These are phyloP conservation scores for Talaromyces pinophilus DNA, from an alignment of 2,329 filamentous ascomycete genomes.

Conservation along the genomic window DNA sequence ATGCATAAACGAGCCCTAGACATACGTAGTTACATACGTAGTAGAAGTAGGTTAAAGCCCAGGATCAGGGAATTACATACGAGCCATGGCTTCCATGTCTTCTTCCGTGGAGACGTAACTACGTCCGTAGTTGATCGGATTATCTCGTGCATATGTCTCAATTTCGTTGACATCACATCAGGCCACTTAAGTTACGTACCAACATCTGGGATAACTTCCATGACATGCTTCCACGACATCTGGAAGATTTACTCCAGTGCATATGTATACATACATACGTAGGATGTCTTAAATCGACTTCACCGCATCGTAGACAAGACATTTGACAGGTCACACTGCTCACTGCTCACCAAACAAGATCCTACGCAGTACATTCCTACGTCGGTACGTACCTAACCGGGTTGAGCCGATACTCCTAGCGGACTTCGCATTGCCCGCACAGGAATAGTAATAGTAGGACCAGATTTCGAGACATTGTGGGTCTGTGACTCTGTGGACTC, in stretches of 20 bases:
- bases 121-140: not conserved
- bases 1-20: not conserved
- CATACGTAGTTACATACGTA: not conserved
- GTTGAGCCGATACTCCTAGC: not conserved
- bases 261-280: not conserved
- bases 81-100: not conserved
- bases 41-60: not conserved
- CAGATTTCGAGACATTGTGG: slow-evolving; percentile 3
- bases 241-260: not conserved
- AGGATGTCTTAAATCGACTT: not conserved
- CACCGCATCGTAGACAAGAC: not conserved
- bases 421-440: not conserved
- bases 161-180: not conserved
- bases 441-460: not conserved
- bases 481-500: not conserved
- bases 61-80: not conserved
- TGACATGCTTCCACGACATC: not conserved
- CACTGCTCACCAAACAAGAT: not conserved
- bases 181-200: not conserved
- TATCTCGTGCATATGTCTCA: not conserved
- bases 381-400: not conserved
- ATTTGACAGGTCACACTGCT: not conserved
- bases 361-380: not conserved
- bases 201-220: not conserved
- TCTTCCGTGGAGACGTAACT: not conserved